Conservation (phyloP, 1,284 basidiomycete genomes). For the Rhodotorula sp. region DNA sequence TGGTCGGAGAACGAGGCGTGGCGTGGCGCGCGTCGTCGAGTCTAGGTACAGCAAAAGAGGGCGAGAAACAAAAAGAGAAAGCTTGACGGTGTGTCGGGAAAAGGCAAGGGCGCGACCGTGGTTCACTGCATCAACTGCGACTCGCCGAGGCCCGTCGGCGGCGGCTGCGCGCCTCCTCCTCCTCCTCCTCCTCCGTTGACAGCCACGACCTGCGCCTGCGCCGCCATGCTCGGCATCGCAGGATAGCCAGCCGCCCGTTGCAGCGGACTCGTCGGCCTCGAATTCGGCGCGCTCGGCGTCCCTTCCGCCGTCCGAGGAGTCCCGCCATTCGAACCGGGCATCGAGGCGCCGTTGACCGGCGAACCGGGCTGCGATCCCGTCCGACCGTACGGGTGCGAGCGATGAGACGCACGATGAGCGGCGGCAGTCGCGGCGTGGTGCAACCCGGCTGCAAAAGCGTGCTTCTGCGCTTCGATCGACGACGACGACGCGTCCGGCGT, state of each 20-base stretch:
- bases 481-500: conserved; percentile 11
- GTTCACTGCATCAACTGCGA: neutral
- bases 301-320: conserved; percentile 3
- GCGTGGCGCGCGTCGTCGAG: neutral
- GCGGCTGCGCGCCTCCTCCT: neutral
- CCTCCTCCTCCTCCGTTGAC: no score
- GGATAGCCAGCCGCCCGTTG: neutral
- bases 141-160: neutral
- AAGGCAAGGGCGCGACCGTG: neutral
- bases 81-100: neutral
- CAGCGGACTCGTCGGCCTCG: conserved; percentile 11
- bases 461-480: conserved; percentile 9
- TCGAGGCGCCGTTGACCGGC: conserved; percentile 6
- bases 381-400: conserved; percentile 32
- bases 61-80: neutral
- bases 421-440: neutral
- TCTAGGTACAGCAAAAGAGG: neutral
- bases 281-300: conserved; percentile 6
- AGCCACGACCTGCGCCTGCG: neutral
- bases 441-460: conserved; percentile 6
- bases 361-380: conserved; percentile 23
- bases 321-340: neutral
- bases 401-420: conserved; percentile 12
- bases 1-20: neutral
- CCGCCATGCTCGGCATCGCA: neutral